Conservation (phyloP, 208 protist genomes). For the Naegleria lovaniensis region DNA sequence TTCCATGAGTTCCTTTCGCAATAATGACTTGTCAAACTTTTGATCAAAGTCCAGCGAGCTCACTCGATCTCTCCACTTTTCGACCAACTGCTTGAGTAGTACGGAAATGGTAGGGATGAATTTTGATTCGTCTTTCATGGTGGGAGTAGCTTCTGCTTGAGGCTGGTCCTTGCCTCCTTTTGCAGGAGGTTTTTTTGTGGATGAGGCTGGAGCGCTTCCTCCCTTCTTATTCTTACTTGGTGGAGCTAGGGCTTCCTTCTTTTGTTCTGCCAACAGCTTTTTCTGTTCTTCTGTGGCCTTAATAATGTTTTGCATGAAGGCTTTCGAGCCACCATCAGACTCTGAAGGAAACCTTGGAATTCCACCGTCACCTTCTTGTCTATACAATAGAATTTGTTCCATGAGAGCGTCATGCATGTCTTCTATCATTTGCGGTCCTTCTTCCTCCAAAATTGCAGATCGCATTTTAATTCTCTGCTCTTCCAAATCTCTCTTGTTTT, state of each 20-base stretch:
- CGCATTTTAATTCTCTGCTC: conserved; percentile 67
- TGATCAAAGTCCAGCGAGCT: conserved; percentile 51
- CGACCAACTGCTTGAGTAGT: conserved; percentile 10
- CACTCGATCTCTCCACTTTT: conserved; percentile 35
- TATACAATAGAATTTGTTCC: conserved; percentile 76
- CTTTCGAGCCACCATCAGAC: conserved; percentile 72
- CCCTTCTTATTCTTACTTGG: background rate
- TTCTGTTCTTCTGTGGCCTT: conserved; percentile 38
- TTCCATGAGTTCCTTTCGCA: conserved; percentile 69
- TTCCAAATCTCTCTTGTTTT: conserved; percentile 73
- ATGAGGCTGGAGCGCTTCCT: background rate
- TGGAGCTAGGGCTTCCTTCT: conserved; percentile 30
- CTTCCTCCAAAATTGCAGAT: conserved; percentile 65
- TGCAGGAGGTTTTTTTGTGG: background rate
- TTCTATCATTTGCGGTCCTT: conserved; percentile 81
- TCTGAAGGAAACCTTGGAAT: conserved; percentile 64
- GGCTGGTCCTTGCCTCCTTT: background rate
- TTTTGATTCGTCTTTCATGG: background rate
- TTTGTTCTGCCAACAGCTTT: conserved; percentile 38
- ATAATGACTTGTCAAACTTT: conserved; percentile 57
- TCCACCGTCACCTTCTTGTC: conserved; percentile 58
- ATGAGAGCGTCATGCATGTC: conserved; percentile 80
- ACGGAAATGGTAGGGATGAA: background rate
- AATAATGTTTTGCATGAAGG: conserved; percentile 46
- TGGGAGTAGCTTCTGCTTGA: background rate